These are phyloP conservation scores for Athelia sp. DNA, from an alignment of 1,284 basidiomycete species.

Conservation along the genomic window DNA sequence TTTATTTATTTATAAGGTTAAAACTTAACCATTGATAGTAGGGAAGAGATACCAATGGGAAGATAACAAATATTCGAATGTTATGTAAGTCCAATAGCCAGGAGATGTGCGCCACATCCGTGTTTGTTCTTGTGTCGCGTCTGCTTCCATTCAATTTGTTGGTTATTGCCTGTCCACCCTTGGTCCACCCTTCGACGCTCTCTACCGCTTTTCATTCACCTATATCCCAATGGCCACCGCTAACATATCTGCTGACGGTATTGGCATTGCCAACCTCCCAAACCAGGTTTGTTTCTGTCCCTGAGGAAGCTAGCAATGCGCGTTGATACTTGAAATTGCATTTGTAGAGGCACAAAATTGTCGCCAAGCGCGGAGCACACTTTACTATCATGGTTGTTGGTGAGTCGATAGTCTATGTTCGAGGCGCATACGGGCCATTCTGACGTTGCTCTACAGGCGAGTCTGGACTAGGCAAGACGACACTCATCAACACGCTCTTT, in stretches of 20 bases:
- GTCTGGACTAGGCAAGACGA: constrained; percentile 93
- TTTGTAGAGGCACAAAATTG: constrained; percentile 87
- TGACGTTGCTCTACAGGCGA: constrained; percentile 55
- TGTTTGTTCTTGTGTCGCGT: too few species aligned
- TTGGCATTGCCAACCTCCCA: constrained; percentile 91
- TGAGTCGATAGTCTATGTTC: constrained; percentile 35
- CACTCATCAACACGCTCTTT: constrained; percentile 98
- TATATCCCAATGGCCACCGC: constrained; percentile 8
- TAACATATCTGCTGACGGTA: constrained; percentile 48
- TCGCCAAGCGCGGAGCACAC: constrained; percentile 94
- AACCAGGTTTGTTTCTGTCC: constrained; percentile 76
- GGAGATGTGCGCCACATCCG: too few species aligned
- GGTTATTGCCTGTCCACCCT: too few species aligned
- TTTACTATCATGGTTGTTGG: constrained; percentile 99
- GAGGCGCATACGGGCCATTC: background rate
- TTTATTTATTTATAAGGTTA: too few species aligned
- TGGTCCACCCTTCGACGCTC: too few species aligned
- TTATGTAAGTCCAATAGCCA: too few species aligned
- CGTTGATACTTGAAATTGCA: constrained; percentile 9
- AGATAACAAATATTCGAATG: too few species aligned
- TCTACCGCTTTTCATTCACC: too few species aligned
- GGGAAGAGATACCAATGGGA: too few species aligned
- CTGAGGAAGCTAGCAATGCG: background rate
- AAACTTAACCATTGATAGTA: too few species aligned
- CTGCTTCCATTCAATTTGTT: too few species aligned